Evolutionary conservation across 2,329 filamentous ascomycete species (phyloP), one percentile per base, ranked within the genome.

Genomic region (Pezicula rhizophila): DNA sequence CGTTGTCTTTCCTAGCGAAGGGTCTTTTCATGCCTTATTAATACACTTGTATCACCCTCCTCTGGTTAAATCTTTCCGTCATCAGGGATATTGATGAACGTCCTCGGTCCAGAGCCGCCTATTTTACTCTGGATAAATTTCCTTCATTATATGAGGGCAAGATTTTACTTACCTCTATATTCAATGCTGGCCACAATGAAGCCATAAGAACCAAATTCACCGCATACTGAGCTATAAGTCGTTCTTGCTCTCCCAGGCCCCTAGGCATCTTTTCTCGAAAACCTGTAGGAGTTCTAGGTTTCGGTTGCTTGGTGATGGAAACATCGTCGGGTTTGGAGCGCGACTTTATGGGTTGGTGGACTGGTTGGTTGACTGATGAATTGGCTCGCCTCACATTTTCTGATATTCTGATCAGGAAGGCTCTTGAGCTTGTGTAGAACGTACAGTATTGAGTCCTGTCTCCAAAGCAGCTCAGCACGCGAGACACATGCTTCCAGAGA

Each of bases 151-250:
- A 31, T 8, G 11, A 31, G 11, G 8, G 26, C 3, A 8, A 31
- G 26, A 31, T 31, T 8, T 11, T 7, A 11, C 26, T 31, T 31
- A 31, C 26, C 26, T 25, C 82, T 66, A 61, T 86, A 82, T 63
- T 87, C 82, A 20, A 86, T 59, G 0, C 80, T 79, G 31, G 80
- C 75, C 0, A 86, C 80, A 1, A 86, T 69, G 56, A 85, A 83
- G 0, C 82, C 80, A 55, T 83, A 80, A 58, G 78, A 82, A 0
- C 81, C 82, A 54, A 86, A 77, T 54, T 86, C 80, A 7, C 81
- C 79, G 55, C 81, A 85, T 2, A 85, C 68, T 14, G 75, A 74
- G 15, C 77, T 82, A 58, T 83, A 84, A 53, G 75, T 77, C 2
- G 80, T 84, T 42, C 80, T 68, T 2, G 78, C 83, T 0, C 80